Conservation (phyloP, 306 rosid species). For the Abrus pulchellus region DNA sequence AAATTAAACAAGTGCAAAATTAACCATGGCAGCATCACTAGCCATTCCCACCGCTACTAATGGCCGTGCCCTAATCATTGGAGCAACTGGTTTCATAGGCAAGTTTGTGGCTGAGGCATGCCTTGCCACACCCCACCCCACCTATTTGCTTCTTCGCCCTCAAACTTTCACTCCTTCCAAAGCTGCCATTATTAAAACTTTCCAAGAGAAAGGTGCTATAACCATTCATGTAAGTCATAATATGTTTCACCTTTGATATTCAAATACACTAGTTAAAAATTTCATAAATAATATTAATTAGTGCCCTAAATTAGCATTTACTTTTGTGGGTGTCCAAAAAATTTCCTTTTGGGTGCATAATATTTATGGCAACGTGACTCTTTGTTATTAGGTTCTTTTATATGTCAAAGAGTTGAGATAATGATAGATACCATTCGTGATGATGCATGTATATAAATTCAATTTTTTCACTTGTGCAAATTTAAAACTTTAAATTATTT, state of each 20-base stretch:
- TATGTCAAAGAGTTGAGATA: no score
- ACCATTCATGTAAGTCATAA: conserved; percentile 55
- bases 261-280: no score
- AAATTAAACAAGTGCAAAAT: background rate
- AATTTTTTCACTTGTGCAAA: no score
- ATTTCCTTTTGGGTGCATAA: background rate
- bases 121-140: conserved; percentile 49
- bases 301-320: no score
- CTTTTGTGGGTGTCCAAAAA: background rate
- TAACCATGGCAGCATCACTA: conserved; percentile 55
- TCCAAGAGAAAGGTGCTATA: conserved; percentile 70
- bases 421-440: no score
- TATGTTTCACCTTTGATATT: background rate
- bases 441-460: no score
- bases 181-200: conserved; percentile 43
- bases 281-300: no score
- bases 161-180: conserved; percentile 48
- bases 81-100: conserved; percentile 84
- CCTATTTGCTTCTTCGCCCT: conserved; percentile 63
- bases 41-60: conserved; percentile 22
- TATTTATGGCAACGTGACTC: background rate
- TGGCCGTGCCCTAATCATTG: conserved; percentile 57
- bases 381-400: background rate
- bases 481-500: no score
- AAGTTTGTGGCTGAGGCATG: conserved; percentile 71